Evolutionary conservation across 352 stramenopile genomes (phyloP).

Genomic region (Globisporangium heterothallicum): DNA sequence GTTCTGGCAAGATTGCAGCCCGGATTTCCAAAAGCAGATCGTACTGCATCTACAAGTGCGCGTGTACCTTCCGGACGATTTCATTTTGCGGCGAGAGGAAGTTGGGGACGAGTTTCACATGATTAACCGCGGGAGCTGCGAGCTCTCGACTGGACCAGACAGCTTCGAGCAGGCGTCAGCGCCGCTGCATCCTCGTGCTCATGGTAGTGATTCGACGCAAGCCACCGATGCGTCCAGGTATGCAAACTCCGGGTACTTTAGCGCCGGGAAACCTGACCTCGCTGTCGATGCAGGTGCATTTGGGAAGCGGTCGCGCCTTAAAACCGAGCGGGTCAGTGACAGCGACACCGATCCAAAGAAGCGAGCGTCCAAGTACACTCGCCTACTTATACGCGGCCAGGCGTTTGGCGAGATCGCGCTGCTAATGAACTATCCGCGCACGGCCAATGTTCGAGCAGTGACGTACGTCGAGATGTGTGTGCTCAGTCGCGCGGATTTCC

Average conservation of each 20-base stretch:
- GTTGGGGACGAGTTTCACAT: slow-evolving; percentile 58
- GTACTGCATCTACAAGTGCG: slow-evolving; percentile 41
- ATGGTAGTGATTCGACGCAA: not conserved
- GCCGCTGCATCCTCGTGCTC: not conserved
- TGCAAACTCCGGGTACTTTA: no score
- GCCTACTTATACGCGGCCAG: slow-evolving; percentile 13
- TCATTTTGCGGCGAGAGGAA: slow-evolving; percentile 44
- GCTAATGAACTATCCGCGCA: slow-evolving; percentile 22
- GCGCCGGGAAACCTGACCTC: no score
- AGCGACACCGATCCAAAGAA: not conserved
- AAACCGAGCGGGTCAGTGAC: not conserved
- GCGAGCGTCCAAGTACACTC: slow-evolving; percentile 2
- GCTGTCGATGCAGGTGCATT: not conserved
- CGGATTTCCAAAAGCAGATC: slow-evolving; percentile 52
- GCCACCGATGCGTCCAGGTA: not conserved
- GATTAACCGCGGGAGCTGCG: slow-evolving; percentile 54
- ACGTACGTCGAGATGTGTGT: slow-evolving; percentile 23
- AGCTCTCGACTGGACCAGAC: slow-evolving; percentile 17
- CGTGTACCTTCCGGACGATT: slow-evolving; percentile 63
- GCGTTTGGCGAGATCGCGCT: slow-evolving; percentile 31
- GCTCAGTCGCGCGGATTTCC: slow-evolving; percentile 11
- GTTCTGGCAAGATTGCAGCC: slow-evolving; percentile 29
- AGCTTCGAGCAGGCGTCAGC: slow-evolving; percentile 1
- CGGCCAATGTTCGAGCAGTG: slow-evolving; percentile 13
- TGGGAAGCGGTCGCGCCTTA: not conserved